Evolutionary conservation across 1,284 basidiomycete species (phyloP).

Genomic region (Fistulinella staudtii): DNA sequence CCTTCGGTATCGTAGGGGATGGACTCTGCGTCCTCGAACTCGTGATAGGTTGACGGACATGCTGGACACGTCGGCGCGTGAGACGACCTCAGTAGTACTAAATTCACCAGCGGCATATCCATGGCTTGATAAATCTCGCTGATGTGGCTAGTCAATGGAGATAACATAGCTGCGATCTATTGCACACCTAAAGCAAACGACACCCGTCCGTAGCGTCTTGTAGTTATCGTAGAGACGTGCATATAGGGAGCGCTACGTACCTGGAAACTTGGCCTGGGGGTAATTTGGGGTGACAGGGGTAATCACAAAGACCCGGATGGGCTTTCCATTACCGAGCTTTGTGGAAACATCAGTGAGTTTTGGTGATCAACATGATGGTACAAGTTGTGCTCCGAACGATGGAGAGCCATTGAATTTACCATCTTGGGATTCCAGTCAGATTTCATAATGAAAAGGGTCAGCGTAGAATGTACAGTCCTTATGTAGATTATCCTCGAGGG

Average conservation of each 20-base stretch:
- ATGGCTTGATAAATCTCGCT: constrained; percentile 85
- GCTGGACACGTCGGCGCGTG: constrained; percentile 41
- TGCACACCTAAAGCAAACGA: constrained; percentile 75
- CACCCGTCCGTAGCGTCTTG: constrained; percentile 44
- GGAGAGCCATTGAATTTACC: no score
- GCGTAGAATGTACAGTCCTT: no score
- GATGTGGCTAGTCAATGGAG: constrained; percentile 6
- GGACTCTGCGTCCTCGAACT: constrained; percentile 83
- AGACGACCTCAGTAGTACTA: neutral
- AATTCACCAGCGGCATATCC: constrained; percentile 71
- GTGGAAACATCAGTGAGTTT: constrained; percentile 73
- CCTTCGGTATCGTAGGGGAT: constrained; percentile 87
- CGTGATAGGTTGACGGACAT: constrained; percentile 82
- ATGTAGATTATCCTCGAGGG: no score
- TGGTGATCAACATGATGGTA: constrained; percentile 75
- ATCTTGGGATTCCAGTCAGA: no score
- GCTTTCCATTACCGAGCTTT: constrained; percentile 58
- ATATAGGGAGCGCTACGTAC: constrained; percentile 32
- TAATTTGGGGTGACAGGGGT: constrained; percentile 67
- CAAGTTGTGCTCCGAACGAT: no score
- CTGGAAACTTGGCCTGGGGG: constrained; percentile 81
- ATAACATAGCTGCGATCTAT: neutral
- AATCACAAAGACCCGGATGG: constrained; percentile 77
- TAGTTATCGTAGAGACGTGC: constrained; percentile 1
- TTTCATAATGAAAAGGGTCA: no score